A percentile compares a stretch with the other conserved stretches of the same genome.
phyloP scores from a whole-genome alignment of 495 filamentous ascomycete species.

The Paragyromitra xinjiangensis region DNA sequence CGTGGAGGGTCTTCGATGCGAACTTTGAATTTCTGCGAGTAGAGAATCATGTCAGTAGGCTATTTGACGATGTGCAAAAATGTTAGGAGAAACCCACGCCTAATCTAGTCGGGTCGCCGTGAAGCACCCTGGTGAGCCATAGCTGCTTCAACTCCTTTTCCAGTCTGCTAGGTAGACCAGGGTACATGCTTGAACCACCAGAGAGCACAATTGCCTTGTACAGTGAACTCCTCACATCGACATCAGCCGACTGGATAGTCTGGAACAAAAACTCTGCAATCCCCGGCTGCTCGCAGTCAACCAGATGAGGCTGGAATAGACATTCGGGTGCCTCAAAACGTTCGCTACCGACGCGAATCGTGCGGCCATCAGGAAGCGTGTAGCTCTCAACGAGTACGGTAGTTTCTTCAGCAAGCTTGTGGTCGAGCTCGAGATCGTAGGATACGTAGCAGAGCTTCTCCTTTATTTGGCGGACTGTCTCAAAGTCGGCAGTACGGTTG shows the following conservation, averaged over 20 bases:
- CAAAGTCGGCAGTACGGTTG: constrained; percentile 98
- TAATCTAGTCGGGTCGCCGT: constrained; percentile 88
- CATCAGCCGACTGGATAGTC: constrained; percentile 93
- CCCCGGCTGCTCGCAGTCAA: constrained; percentile 96
- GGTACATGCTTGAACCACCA: constrained; percentile 98
- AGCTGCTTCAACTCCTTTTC: constrained; percentile 99
- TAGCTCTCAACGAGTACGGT: constrained; percentile 97
- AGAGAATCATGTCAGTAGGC: constrained; percentile 17
- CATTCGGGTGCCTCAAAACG: constrained; percentile 98
- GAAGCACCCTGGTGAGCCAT: constrained; percentile 91
- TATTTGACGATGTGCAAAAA: background rate
- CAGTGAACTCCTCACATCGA: constrained; percentile 89
- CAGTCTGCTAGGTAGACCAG: constrained; percentile 87
- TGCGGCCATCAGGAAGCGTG: constrained; percentile 93
- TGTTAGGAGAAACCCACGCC: constrained; percentile 65
- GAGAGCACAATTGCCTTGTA: constrained; percentile 98
- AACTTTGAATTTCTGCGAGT: constrained; percentile 91
- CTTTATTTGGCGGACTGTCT: constrained; percentile 99
- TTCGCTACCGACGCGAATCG: constrained; percentile 94
- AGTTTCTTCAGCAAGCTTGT: constrained; percentile 94
- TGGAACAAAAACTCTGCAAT: constrained; percentile 98
- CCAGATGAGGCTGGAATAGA: constrained; percentile 97
- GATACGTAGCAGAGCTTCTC: constrained; percentile 99
- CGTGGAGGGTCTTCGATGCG: constrained; percentile 97
- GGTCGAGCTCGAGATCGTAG: constrained; percentile 96